Conservation (phyloP, 306 rosid genomes). For the Senna tora region DNA sequence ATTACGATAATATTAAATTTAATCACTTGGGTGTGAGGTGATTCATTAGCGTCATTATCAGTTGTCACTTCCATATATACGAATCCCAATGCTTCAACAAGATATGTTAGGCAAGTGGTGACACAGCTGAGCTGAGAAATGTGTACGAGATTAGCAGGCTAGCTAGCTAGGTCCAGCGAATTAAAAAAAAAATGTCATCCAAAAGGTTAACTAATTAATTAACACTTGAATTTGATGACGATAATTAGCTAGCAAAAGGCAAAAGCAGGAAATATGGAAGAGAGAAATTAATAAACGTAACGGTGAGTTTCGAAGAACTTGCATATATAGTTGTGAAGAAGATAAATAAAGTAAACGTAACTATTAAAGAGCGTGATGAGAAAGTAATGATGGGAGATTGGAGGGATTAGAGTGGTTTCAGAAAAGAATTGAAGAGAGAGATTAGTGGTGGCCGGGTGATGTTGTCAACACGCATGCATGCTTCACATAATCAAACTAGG, state of each 20-base stretch:
- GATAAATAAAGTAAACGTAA: too few species aligned
- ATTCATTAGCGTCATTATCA: constrained; percentile 35
- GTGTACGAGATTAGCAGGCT: not conserved
- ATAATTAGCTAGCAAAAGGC: not conserved
- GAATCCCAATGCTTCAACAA: constrained; percentile 11
- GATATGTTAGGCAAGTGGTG: constrained; percentile 34
- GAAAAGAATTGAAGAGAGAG: not conserved
- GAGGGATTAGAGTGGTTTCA: not conserved
- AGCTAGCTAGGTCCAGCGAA: constrained; percentile 15
- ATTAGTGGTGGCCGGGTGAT: constrained; percentile 43
- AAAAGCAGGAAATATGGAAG: constrained; percentile 4
- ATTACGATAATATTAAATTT: too few species aligned
- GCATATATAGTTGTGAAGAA: constrained; percentile 3
- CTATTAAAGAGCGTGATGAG: not conserved
- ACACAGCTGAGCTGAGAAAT: constrained; percentile 33
- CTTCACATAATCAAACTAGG: constrained; percentile 36
- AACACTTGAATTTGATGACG: too few species aligned
- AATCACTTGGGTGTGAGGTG: constrained; percentile 11
- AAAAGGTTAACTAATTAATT: not conserved
- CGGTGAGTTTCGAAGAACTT: constrained; percentile 2
- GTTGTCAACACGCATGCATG: constrained; percentile 54
- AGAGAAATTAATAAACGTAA: too few species aligned
- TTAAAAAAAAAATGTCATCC: not conserved
- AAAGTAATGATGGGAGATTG: constrained; percentile 29
- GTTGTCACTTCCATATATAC: not conserved